Evolutionary conservation across 2,329 filamentous ascomycete genomes (phyloP).

Genomic region (Albophoma yamanashiensis): DNA sequence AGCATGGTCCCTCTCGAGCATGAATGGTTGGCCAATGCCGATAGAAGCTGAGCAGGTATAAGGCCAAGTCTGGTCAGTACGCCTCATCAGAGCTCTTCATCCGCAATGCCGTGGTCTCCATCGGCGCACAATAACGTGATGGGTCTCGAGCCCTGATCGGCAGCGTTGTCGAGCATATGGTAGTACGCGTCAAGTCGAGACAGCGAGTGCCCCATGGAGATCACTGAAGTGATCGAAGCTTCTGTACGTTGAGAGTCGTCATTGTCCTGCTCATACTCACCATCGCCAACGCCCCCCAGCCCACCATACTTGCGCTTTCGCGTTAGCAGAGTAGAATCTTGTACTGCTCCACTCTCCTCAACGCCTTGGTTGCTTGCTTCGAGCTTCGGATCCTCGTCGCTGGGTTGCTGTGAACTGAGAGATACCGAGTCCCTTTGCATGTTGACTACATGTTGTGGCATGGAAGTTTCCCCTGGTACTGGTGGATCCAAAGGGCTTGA

Average conservation of each 20-base stretch:
- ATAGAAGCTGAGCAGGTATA: neutral
- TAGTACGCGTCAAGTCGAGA: constrained; percentile 20
- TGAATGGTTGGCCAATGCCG: neutral
- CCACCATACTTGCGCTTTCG: constrained; percentile 12
- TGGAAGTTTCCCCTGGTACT: neutral
- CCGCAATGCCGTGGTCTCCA: constrained; percentile 18
- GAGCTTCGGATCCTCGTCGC: too few species aligned
- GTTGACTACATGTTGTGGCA: neutral
- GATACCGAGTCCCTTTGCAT: neutral
- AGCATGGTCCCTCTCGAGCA: neutral
- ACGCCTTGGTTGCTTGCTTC: neutral
- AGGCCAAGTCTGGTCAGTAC: neutral
- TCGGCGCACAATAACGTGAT: constrained; percentile 24
- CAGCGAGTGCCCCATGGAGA: constrained; percentile 10
- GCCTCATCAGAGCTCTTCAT: constrained; percentile 19
- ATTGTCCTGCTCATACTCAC: neutral
- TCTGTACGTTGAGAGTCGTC: constrained; percentile 4
- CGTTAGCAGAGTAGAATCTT: neutral
- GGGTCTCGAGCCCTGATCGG: constrained; percentile 16
- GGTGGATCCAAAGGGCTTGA: neutral
- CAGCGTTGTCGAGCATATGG: constrained; percentile 18
- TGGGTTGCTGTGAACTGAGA: neutral
- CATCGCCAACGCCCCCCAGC: neutral
- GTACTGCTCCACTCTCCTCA: neutral
- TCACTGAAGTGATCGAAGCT: constrained; percentile 6